Percentiles rank a stretch among this genome's conserved stretches.
Conservation (phyloP, 2,329 filamentous ascomycete species). For the Chaetomium sp. region DNA sequence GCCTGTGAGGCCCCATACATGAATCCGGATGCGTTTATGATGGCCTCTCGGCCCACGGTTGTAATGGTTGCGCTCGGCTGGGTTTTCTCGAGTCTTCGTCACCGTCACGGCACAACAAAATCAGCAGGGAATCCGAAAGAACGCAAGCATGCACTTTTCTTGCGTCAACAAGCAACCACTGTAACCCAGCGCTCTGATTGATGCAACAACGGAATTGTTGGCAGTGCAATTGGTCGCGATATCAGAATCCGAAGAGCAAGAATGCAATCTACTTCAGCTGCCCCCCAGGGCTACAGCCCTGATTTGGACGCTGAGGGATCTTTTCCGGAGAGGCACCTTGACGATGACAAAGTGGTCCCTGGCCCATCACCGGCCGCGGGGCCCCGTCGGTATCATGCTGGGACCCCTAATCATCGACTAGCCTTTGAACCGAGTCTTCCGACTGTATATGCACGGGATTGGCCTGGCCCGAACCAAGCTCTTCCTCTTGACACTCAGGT, state of each 20-base stretch:
- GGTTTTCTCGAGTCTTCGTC: slow-evolving; percentile 14
- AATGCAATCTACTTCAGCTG: slow-evolving; percentile 16
- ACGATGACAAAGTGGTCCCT: slow-evolving; percentile 3
- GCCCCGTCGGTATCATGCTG: slow-evolving; percentile 4
- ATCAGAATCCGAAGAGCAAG: not conserved
- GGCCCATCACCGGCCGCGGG: not conserved
- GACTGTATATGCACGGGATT: slow-evolving; percentile 9
- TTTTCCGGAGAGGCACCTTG: slow-evolving; percentile 22
- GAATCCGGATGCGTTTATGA: slow-evolving; percentile 14
- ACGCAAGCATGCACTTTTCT: slow-evolving; percentile 11
- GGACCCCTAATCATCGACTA: slow-evolving; percentile 3
- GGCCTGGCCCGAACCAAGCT: slow-evolving; percentile 9
- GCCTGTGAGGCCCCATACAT: slow-evolving; percentile 1
- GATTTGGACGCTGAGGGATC: slow-evolving; percentile 16
- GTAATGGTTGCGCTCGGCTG: not conserved
- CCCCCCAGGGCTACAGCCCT: slow-evolving; percentile 10
- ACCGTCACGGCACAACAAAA: not conserved
- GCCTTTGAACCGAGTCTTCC: slow-evolving; percentile 6
- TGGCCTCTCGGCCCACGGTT: slow-evolving; percentile 13
- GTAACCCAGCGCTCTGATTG: slow-evolving; percentile 5
- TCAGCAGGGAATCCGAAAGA: slow-evolving; percentile 6
- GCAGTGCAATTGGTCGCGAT: slow-evolving; percentile 8
- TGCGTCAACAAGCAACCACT: slow-evolving; percentile 10
- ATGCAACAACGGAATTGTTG: slow-evolving; percentile 9
- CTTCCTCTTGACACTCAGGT: slow-evolving; percentile 11